These are phyloP conservation scores for Penicillium sp. DNA, from an alignment of 2,329 filamentous ascomycete species.

Conservation along the genomic window DNA sequence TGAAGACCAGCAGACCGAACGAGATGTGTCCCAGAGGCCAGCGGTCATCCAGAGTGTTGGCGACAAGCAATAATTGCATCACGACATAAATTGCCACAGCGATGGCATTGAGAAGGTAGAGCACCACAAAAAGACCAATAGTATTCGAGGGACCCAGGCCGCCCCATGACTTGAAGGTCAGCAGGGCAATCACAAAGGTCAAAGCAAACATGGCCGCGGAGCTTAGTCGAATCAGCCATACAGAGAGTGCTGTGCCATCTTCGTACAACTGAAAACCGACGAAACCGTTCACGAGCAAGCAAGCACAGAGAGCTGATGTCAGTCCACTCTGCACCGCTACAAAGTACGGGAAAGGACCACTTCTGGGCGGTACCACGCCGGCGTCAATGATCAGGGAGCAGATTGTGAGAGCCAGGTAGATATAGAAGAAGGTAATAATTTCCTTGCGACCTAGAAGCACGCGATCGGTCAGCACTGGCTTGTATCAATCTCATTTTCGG, in stretches of 20 bases:
- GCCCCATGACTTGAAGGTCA: constrained; percentile 91
- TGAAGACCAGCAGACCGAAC: constrained; percentile 89
- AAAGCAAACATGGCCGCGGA: constrained; percentile 82
- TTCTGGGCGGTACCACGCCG: constrained; percentile 84
- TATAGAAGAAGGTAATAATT: constrained; percentile 91
- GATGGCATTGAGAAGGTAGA: constrained; percentile 88
- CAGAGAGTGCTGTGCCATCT: constrained; percentile 87
- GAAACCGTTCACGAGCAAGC: constrained; percentile 93
- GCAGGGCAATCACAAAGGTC: constrained; percentile 81
- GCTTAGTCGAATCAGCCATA: constrained; percentile 84
- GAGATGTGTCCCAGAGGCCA: constrained; percentile 93
- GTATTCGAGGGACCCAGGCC: constrained; percentile 84
- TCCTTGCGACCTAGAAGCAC: constrained; percentile 61
- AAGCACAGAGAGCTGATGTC: constrained; percentile 81
- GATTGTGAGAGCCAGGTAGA: constrained; percentile 89
- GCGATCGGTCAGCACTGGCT: constrained; percentile 10
- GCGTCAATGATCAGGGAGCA: constrained; percentile 88
- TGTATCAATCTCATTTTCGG: neutral
- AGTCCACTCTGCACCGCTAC: constrained; percentile 84
- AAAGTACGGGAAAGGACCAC: constrained; percentile 83
- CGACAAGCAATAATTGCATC: constrained; percentile 85
- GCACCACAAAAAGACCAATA: constrained; percentile 82
- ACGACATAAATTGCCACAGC: constrained; percentile 82
- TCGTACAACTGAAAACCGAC: constrained; percentile 98
- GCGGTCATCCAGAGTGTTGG: constrained; percentile 87